Evolutionary conservation across 768 basidiomycete genomes (phyloP), one percentile per base, ranked within the genome.

Genomic region (Pleurotus salmoneostramineus): DNA sequence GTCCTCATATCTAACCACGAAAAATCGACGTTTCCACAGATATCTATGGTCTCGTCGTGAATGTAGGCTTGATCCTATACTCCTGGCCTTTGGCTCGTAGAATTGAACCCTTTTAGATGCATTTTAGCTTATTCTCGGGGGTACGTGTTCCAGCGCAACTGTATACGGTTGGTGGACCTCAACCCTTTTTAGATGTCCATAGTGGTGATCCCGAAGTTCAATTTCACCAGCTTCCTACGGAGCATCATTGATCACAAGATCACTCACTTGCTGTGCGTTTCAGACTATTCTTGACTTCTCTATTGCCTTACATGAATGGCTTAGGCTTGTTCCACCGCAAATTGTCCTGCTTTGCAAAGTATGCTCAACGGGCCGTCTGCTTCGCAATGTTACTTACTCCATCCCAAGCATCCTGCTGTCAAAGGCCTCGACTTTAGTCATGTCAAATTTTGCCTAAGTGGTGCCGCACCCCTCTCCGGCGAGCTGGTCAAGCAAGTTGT

Each of bases 331-430:
- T 35, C 87, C 87, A 14, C 87, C 87, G 14, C 83, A 87, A 57
- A 76, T 85, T 5, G 80, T 88, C 7, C 71, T 87, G 12, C 68
- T 88, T n/a, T 83, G 83, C 76, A 88, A 88, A 74, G 85, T 83
- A 62, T 49, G 61, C 56, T 7, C 6, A 15, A 43, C 33, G 11
- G 12, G 35, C 27, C 37, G 14, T 56, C 48, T 50, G 43, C 33
- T 17, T 14, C 45, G 51, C 48, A 62, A 58, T 37, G 34, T 47
- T 35, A 11, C 35, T 31, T n/a, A n/a, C n/a, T 3, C 1, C 10
- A n/a, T n/a, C 10, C 32, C 11, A 48, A 86, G 83, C 79, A 84
- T 63, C 83, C 81, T n/a, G 75, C 71, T 3, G 71, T 72, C 54
- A 77, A 75, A 63, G 69, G 78, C 4, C 75, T 77, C 47, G 77